Evolutionary conservation across 345 rosid genomes (phyloP).

Genomic region (Brassica cretica): DNA sequence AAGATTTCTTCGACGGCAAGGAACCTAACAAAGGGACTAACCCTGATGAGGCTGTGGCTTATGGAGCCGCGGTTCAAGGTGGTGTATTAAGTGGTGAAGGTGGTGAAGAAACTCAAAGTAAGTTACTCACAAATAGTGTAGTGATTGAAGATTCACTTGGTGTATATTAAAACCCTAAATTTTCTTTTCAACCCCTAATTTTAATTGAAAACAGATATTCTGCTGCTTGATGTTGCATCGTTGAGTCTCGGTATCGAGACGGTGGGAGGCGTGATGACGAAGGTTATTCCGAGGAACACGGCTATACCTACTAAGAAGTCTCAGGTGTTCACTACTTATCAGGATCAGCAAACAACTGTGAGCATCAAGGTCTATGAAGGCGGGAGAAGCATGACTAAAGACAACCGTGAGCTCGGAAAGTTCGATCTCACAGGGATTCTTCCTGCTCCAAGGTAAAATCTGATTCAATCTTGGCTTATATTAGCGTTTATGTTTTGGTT

Average conservation of each 20-base stretch:
- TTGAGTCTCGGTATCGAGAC: constrained; percentile 59
- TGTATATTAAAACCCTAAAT: not conserved
- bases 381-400: constrained; percentile 56
- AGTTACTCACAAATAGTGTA: constrained; percentile 1
- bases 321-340: constrained; percentile 51
- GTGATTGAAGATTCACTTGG: not conserved
- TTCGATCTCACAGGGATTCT: constrained; percentile 57
- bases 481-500: not conserved
- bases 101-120: constrained; percentile 48
- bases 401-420: constrained; percentile 53
- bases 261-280: constrained; percentile 59
- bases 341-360: constrained; percentile 55
- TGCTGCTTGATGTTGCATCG: constrained; percentile 55
- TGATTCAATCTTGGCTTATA: not conserved
- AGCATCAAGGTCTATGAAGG: constrained; percentile 60
- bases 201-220: constrained; percentile 37
- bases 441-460: constrained; percentile 56
- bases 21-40: constrained; percentile 53
- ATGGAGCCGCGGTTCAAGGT: constrained; percentile 65
- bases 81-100: constrained; percentile 54
- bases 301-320: constrained; percentile 51
- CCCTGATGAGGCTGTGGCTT: constrained; percentile 67
- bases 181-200: not conserved
- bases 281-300: constrained; percentile 45
- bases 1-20: constrained; percentile 55